Evolutionary conservation across 768 basidiomycete species (phyloP), one percentile per base, ranked within the genome.

Genomic region (Phanerochaete sordida): DNA sequence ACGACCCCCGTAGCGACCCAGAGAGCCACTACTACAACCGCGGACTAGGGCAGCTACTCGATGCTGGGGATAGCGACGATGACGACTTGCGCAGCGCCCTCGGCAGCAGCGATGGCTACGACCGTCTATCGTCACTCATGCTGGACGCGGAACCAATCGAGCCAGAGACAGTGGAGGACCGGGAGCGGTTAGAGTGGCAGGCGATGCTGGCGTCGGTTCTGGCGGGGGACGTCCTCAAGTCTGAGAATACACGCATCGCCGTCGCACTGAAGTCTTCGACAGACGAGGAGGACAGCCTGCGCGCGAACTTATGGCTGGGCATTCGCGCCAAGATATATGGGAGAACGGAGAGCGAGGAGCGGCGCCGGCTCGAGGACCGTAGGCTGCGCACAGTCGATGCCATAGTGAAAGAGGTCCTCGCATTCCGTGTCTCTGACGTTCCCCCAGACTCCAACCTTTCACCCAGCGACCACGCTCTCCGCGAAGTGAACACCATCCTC

Each of bases 201-300:
- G 89, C 89, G 19, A 90, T 98, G 86, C 84, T 98, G 31, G 85
- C 92, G 13, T 96, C 95, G 30, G 96, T 98, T 26, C 81, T 99
- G 48, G 85, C 85, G 30, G 95, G 97, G 11, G 95, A 98, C 67
- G 94, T 99, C 12, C 84, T 99, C 64, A 93, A 90, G 71, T 90
- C 93, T 0, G 97, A 98, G 76, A 97, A 94, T 75, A 91, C 90
- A 26, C 85, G 97, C 58, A 95, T 98, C 61, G 90, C 90, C 28
- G 86, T 86, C 49, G 90, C 86, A 16, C 76, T 93, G 52, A 85
- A 88, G 63, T 31, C 28, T 51, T 81, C 84, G 21, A 80, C 80
- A 8, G 87, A 91, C 59, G 86, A 88, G 74, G 83, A 88, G 73
- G 81, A 85, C 69, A 83, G 82, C 71, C 74, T 82, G 62, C 82